Conservation (phyloP, 2,329 filamentous ascomycete species). For the Epichloe glyceriae region DNA sequence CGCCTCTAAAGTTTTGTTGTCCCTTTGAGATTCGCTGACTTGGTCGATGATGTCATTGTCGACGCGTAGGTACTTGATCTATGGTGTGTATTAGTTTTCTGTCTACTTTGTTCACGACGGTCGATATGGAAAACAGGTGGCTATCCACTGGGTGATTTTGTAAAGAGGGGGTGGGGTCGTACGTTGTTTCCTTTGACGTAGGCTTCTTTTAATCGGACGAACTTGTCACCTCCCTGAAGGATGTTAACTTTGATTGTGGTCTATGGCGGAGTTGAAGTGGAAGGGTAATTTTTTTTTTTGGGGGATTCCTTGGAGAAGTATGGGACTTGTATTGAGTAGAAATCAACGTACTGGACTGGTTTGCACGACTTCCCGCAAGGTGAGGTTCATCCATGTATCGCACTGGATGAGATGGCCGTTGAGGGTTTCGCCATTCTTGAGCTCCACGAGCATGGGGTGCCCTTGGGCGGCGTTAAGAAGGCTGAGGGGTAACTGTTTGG, state of each 20-base stretch:
- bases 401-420: slow-evolving; percentile 94
- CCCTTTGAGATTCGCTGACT: slow-evolving; percentile 82
- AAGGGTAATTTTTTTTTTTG: too few relatives aligned
- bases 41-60: slow-evolving; percentile 93
- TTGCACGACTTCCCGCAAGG: slow-evolving; percentile 91
- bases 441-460: slow-evolving; percentile 94
- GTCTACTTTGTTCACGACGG: neutral
- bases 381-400: slow-evolving; percentile 99
- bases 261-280: too few relatives aligned
- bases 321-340: neutral
- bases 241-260: neutral
- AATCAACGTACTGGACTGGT: slow-evolving; percentile 58
- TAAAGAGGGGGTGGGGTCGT: slow-evolving; percentile 6
- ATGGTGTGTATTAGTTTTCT: neutral
- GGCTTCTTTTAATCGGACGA: slow-evolving; percentile 81
- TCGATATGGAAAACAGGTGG: neutral
- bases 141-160: neutral
- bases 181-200: slow-evolving; percentile 98
- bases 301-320: too few relatives aligned
- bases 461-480: slow-evolving; percentile 92
- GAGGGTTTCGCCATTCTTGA: slow-evolving; percentile 94
- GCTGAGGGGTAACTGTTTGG: slow-evolving; percentile 52
- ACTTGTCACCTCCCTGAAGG: slow-evolving; percentile 73
- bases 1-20: slow-evolving; percentile 53
- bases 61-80: slow-evolving; percentile 98